Percentiles rank a stretch among this genome's conserved stretches.
These are phyloP conservation scores for Arbutus unedo DNA, from an alignment of 148 eudicot species.

Conservation along the genomic window DNA sequence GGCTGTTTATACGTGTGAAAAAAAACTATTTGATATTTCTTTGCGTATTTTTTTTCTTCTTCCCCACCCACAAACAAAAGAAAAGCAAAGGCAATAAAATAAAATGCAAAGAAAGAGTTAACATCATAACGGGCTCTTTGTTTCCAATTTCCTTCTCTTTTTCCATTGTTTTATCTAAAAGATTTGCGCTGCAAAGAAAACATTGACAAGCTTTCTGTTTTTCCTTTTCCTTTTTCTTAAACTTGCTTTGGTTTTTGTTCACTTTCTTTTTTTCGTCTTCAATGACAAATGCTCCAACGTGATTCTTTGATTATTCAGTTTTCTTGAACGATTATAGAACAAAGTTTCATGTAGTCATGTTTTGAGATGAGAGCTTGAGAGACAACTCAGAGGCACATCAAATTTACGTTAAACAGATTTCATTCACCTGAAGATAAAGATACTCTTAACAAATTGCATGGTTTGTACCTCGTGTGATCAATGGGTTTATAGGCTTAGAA, in stretches of 20 bases:
- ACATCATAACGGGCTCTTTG: neutral
- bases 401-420: neutral
- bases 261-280: neutral
- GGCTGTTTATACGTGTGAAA: too few species aligned
- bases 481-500: neutral
- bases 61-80: neutral
- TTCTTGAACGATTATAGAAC: neutral
- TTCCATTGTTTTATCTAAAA: neutral
- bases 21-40: neutral
- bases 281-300: neutral
- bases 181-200: neutral
- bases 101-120: too few species aligned
- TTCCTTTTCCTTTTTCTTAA: neutral
- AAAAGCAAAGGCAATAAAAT: too few species aligned
- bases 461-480: neutral
- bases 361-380: neutral
- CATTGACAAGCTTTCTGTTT: neutral
- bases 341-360: neutral
- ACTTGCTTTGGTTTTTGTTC: neutral
- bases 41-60: too few species aligned
- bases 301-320: neutral
- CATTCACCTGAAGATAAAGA: too few species aligned
- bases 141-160: neutral
- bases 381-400: neutral
- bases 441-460: neutral